These are phyloP conservation scores for Pichia cactophila DNA, from an alignment of 1,139 yeast species.

Conservation along the genomic window DNA sequence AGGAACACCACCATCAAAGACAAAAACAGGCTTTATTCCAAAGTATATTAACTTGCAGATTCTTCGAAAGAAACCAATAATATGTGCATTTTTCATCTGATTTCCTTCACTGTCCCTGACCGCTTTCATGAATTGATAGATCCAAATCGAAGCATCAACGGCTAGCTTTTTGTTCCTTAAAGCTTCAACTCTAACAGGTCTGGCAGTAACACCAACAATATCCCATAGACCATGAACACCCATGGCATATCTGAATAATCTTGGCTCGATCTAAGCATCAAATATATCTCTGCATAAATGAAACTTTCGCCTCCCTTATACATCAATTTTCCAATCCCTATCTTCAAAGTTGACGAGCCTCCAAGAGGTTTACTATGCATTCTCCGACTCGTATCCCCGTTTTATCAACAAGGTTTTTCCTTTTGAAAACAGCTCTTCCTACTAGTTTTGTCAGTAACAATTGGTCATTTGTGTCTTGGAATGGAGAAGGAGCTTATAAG, in stretches of 20 bases:
- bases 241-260: slow-evolving; percentile 38
- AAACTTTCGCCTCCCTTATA: not conserved
- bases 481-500: not conserved
- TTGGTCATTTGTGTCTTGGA: too few relatives aligned
- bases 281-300: too few relatives aligned
- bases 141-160: slow-evolving; percentile 98
- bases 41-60: slow-evolving; percentile 84
- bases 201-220: slow-evolving; percentile 79
- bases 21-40: slow-evolving; percentile 90
- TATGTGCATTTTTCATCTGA: slow-evolving; percentile 70
- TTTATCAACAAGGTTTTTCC: not conserved
- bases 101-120: slow-evolving; percentile 84
- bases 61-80: slow-evolving; percentile 89
- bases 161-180: slow-evolving; percentile 72
- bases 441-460: too few relatives aligned
- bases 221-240: slow-evolving; percentile 97
- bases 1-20: slow-evolving; percentile 98
- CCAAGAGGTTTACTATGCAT: not conserved
- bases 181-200: slow-evolving; percentile 85
- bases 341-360: not conserved
- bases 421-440: not conserved
- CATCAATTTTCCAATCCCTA: not conserved
- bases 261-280: not conserved
- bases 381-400: not conserved
- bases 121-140: slow-evolving; percentile 92